phyloP scores from a whole-genome alignment of 2,329 filamentous ascomycete genomes.

The Nannizziopsis barbatae region DNA sequence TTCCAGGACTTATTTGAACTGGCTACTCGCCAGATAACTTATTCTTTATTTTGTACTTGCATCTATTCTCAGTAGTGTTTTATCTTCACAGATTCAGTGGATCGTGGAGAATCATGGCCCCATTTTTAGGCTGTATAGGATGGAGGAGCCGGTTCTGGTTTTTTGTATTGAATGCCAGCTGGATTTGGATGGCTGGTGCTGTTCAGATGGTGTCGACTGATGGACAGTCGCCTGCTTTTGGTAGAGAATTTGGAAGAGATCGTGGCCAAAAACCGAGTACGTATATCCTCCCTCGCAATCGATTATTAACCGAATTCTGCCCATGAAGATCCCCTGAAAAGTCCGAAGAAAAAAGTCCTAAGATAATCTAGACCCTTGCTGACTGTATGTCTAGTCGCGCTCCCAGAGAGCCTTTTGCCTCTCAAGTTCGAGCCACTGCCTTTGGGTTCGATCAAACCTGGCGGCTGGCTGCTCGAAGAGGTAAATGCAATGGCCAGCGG shows the following conservation, averaged over 20 bases:
- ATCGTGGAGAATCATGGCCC: too few relatives aligned
- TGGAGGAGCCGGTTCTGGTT: too few relatives aligned
- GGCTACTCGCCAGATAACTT: too few relatives aligned
- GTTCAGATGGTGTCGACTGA: not conserved
- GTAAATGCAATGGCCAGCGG: constrained; percentile 41
- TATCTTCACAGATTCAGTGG: too few relatives aligned
- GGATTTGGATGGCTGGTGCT: not conserved
- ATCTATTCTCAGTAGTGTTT: too few relatives aligned
- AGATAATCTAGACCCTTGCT: not conserved
- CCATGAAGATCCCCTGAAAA: not conserved
- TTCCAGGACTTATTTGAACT: too few relatives aligned
- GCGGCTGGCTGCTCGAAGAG: constrained; percentile 44
- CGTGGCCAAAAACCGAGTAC: constrained; percentile 5
- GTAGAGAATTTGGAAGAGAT: not conserved
- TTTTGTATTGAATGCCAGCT: not conserved
- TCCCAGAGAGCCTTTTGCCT: constrained; percentile 1
- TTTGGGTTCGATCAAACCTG: constrained; percentile 41
- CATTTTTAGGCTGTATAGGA: too few relatives aligned
- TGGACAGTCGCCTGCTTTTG: not conserved
- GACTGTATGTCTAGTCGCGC: not conserved
- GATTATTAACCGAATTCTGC: not conserved
- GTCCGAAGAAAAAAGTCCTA: not conserved
- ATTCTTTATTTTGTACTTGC: too few relatives aligned
- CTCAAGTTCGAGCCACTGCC: constrained; percentile 25
- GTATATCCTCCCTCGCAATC: not conserved